Evolutionary conservation across 2,329 filamentous ascomycete genomes (phyloP).

Genomic region (Huntiella bhutanensis): DNA sequence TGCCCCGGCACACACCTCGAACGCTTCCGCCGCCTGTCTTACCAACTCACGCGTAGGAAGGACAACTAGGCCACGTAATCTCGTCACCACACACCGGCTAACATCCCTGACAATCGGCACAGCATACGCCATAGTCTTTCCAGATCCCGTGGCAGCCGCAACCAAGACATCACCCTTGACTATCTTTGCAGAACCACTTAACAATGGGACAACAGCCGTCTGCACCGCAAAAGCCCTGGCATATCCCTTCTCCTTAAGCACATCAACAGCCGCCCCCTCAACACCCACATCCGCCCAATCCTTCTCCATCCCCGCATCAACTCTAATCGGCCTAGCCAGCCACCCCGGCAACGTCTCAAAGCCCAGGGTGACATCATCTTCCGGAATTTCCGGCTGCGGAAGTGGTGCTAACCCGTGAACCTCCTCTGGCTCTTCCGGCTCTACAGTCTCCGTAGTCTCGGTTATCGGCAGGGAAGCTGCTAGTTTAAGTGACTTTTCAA

Average conservation of each 20-base stretch:
- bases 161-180: constrained; percentile 66
- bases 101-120: constrained; percentile 69
- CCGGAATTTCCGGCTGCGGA: constrained; percentile 52
- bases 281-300: constrained; percentile 49
- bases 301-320: constrained; percentile 38
- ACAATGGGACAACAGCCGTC: constrained; percentile 47
- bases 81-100: constrained; percentile 41
- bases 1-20: constrained; percentile 51
- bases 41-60: constrained; percentile 85
- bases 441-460: constrained; percentile 15
- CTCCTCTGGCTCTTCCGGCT: constrained; percentile 20
- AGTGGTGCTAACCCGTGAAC: constrained; percentile 61
- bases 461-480: constrained; percentile 18
- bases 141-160: constrained; percentile 84
- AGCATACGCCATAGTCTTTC: constrained; percentile 84
- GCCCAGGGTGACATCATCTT: constrained; percentile 31
- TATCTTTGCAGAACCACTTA: constrained; percentile 45
- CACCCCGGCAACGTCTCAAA: constrained; percentile 66
- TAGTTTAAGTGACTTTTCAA: constrained; percentile 17
- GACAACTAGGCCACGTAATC: constrained; percentile 62
- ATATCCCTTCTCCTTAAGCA: constrained; percentile 41
- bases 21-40: constrained; percentile 62
- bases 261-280: constrained; percentile 35
- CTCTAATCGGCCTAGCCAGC: constrained; percentile 57
- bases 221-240: constrained; percentile 26